These are phyloP conservation scores for Eimeria brunetti DNA, from an alignment of 169 alveolate genomes.

Conservation along the genomic window DNA sequence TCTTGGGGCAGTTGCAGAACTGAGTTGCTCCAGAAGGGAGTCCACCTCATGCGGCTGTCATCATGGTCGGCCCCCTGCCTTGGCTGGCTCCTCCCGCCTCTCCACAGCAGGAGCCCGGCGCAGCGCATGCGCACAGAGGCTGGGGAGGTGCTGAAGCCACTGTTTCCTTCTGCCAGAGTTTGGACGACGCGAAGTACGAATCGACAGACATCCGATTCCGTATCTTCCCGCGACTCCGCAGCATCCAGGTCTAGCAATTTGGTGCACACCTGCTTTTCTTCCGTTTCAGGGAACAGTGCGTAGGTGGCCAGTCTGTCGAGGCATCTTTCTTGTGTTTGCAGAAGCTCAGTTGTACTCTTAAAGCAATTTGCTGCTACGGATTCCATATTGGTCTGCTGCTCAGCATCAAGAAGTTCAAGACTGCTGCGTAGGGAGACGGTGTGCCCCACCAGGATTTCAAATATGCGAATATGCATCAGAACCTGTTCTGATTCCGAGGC, in stretches of 20 bases:
- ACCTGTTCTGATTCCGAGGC: neutral
- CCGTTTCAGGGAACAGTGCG: constrained; percentile 17
- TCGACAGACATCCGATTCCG: neutral
- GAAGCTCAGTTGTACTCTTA: neutral
- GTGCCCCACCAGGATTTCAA: constrained; percentile 17
- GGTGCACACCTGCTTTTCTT: neutral
- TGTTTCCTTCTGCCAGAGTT: neutral
- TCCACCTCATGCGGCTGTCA: neutral
- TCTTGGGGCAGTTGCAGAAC: constrained; percentile 28
- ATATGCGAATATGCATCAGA: neutral
- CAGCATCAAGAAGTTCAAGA: constrained; percentile 31
- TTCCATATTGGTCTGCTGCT: neutral
- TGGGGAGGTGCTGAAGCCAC: neutral
- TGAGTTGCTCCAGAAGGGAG: constrained; percentile 31
- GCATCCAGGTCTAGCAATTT: neutral
- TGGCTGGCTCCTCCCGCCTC: neutral
- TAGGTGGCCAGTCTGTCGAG: constrained; percentile 21
- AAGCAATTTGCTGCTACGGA: constrained; percentile 8
- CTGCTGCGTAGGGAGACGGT: constrained; percentile 31
- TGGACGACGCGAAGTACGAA: neutral
- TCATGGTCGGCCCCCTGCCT: neutral
- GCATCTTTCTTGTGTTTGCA: constrained; percentile 33
- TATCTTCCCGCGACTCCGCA: neutral
- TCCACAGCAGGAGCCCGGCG: constrained; percentile 50
- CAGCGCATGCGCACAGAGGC: constrained; percentile 15